These are phyloP conservation scores for Ustilago bromivora DNA, from an alignment of 1,284 basidiomycete genomes.

Conservation along the genomic window DNA sequence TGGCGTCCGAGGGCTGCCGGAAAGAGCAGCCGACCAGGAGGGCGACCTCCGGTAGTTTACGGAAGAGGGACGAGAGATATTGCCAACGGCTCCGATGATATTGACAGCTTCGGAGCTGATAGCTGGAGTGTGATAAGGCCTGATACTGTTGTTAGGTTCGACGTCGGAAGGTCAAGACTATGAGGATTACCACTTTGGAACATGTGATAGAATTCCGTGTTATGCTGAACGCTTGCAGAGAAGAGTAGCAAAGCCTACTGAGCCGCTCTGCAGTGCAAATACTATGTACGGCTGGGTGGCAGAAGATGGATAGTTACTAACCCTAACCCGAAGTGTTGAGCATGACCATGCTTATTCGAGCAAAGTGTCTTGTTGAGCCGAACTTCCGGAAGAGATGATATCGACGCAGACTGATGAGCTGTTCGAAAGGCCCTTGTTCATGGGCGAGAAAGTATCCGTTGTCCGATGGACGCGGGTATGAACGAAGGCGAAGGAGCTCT, in stretches of 20 bases:
- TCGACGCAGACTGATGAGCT: too few relatives aligned
- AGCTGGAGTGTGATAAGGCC: conserved; percentile 3
- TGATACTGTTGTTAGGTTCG: neutral
- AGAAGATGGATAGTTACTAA: too few relatives aligned
- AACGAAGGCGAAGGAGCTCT: neutral
- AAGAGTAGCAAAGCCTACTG: neutral
- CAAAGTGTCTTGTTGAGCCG: too few relatives aligned
- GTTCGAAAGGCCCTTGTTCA: too few relatives aligned
- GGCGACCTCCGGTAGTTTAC: conserved; percentile 39
- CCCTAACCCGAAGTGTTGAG: too few relatives aligned
- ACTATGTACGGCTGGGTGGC: too few relatives aligned
- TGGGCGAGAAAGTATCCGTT: neutral
- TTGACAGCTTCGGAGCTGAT: conserved; percentile 28
- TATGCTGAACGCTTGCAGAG: neutral
- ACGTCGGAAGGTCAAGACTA: neutral
- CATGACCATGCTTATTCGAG: too few relatives aligned
- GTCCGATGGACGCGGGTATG: neutral
- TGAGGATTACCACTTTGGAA: neutral
- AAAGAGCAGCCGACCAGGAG: conserved; percentile 33
- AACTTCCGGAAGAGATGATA: too few relatives aligned
- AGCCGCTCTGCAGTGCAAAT: too few relatives aligned
- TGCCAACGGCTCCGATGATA: conserved; percentile 18
- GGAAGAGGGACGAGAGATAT: conserved; percentile 35
- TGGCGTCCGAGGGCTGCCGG: conserved; percentile 20
- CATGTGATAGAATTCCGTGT: neutral